Evolutionary conservation across 129 eudicot species (phyloP).

Genomic region (Arctium lappa): DNA sequence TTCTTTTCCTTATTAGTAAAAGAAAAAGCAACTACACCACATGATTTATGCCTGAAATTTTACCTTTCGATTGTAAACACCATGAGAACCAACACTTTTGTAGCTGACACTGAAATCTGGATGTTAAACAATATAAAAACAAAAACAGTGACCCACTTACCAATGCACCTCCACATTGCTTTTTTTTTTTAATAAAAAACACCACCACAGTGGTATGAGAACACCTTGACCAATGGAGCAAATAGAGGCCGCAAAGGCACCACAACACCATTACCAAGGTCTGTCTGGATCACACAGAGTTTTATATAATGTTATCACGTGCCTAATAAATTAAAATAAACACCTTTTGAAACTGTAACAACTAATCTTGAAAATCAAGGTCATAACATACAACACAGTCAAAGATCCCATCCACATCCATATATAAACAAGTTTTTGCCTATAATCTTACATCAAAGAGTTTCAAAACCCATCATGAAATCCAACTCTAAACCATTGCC

Average conservation of each 20-base stretch:
- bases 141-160: neutral
- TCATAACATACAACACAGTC: slow-evolving; percentile 40
- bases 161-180: neutral
- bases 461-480: slow-evolving; percentile 37
- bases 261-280: slow-evolving; percentile 22
- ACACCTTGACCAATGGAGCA: slow-evolving; percentile 17
- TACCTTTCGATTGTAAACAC: neutral
- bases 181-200: neutral
- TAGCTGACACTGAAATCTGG: neutral
- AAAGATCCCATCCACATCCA: slow-evolving; percentile 58
- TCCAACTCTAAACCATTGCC: slow-evolving; percentile 18
- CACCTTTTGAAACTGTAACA: slow-evolving; percentile 37
- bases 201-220: neutral
- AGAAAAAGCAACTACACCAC: no score
- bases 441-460: slow-evolving; percentile 20
- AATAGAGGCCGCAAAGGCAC: slow-evolving; percentile 4
- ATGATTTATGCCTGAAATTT: neutral
- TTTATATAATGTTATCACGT: slow-evolving; percentile 42
- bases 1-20: no score
- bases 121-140: neutral
- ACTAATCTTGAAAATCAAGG: slow-evolving; percentile 37
- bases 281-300: neutral
- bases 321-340: slow-evolving; percentile 39
- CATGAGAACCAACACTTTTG: neutral
- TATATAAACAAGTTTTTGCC: slow-evolving; percentile 29